phyloP scores from a whole-genome alignment of 2,329 filamentous ascomycete species.

The Botrytis pseudocinerea region DNA sequence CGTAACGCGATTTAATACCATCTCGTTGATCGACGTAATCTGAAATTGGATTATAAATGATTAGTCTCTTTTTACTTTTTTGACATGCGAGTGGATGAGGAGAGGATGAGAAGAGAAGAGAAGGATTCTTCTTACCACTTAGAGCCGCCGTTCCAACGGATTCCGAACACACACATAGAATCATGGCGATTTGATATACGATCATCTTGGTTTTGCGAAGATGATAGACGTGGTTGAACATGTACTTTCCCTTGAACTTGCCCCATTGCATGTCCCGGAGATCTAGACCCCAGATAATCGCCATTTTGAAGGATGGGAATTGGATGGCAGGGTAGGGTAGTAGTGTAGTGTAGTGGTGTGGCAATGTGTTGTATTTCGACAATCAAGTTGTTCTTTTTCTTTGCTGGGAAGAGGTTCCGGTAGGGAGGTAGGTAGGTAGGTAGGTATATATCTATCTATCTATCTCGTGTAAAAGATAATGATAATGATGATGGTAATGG shows the following conservation, averaged over 20 bases:
- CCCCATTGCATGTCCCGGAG: constrained; percentile 57
- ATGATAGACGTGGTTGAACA: constrained; percentile 58
- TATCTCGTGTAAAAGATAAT: neutral
- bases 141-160: constrained; percentile 56
- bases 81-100: neutral
- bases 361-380: neutral
- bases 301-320: neutral
- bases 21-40: constrained; percentile 57
- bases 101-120: neutral
- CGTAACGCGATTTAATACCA: constrained; percentile 45
- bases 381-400: neutral
- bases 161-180: constrained; percentile 57
- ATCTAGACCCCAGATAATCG: constrained; percentile 58
- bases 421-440: neutral
- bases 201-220: constrained; percentile 58
- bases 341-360: neutral
- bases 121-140: constrained; percentile 47
- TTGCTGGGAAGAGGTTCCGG: neutral
- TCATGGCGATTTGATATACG: constrained; percentile 60
- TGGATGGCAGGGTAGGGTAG: neutral
- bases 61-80: neutral
- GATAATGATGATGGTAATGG: neutral
- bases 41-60: constrained; percentile 29
- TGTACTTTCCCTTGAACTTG: constrained; percentile 58
- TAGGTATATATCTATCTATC: too few relatives aligned